Conservation (phyloP, 2,329 filamentous ascomycete species). For the Endoconidiophora polonica region DNA sequence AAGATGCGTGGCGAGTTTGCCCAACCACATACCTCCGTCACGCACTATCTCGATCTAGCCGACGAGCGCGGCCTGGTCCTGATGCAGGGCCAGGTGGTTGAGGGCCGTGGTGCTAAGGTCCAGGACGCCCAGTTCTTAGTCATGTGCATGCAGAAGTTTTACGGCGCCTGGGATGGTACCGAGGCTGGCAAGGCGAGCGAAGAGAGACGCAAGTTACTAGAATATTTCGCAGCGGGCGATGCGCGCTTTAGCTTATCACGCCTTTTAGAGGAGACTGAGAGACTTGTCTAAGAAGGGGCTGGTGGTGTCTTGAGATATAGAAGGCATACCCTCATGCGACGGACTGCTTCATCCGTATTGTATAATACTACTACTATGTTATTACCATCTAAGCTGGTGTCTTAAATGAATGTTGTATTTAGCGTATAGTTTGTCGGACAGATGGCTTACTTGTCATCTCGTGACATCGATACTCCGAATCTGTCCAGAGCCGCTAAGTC, state of each 20-base stretch:
- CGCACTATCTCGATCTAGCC: slow-evolving; percentile 72
- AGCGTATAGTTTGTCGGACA: too few relatives aligned
- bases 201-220: slow-evolving; percentile 53
- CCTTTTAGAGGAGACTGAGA: slow-evolving; percentile 79
- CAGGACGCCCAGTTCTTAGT: slow-evolving; percentile 80
- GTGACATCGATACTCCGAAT: too few relatives aligned
- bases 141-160: slow-evolving; percentile 90
- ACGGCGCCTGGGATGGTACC: slow-evolving; percentile 46
- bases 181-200: slow-evolving; percentile 23
- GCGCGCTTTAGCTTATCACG: slow-evolving; percentile 64
- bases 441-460: too few relatives aligned
- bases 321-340: background rate
- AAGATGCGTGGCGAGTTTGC: slow-evolving; percentile 82
- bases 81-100: slow-evolving; percentile 66
- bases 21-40: slow-evolving; percentile 82
- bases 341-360: too few relatives aligned
- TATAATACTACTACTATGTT: too few relatives aligned
- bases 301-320: background rate
- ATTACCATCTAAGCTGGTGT: too few relatives aligned
- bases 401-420: too few relatives aligned
- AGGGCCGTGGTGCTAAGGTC: slow-evolving; percentile 57
- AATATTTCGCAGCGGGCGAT: slow-evolving; percentile 71
- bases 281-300: slow-evolving; percentile 34
- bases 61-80: slow-evolving; percentile 63
- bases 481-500: too few relatives aligned